Evolutionary conservation across 495 filamentous ascomycete genomes (phyloP).

Genomic region (Penicillium soppii): DNA sequence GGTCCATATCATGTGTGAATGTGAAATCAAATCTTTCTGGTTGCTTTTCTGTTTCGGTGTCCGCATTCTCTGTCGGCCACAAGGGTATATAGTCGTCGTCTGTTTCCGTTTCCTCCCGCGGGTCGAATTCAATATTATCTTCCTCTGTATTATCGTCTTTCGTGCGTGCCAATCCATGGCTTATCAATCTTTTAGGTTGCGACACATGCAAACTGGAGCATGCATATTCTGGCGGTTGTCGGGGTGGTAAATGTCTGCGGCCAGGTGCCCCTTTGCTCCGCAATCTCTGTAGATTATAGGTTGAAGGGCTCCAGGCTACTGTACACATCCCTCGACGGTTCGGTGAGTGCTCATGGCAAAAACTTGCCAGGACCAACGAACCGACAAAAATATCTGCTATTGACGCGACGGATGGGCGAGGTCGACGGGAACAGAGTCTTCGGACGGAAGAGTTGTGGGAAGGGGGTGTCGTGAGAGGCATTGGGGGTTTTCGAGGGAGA

Average conservation of each 20-base stretch:
- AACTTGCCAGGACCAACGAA: constrained; percentile 62
- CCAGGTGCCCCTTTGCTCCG: constrained; percentile 14
- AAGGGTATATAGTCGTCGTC: constrained; percentile 8
- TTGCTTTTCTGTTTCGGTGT: background rate
- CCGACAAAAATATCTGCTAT: constrained; percentile 59
- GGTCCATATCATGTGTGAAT: background rate
- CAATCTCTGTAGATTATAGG: constrained; percentile 12
- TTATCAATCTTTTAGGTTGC: constrained; percentile 32
- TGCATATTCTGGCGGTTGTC: constrained; percentile 21
- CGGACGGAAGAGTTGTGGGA: constrained; percentile 30
- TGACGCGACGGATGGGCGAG: constrained; percentile 41
- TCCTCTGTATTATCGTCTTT: constrained; percentile 9
- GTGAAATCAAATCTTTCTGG: constrained; percentile 1
- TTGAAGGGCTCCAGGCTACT: constrained; percentile 15
- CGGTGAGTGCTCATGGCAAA: constrained; percentile 57
- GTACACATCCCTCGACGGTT: constrained; percentile 31
- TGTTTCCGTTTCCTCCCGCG: background rate
- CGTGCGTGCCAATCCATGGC: constrained; percentile 24
- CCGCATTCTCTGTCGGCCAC: constrained; percentile 2
- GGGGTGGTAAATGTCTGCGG: constrained; percentile 14
- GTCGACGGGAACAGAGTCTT: constrained; percentile 39
- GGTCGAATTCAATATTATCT: background rate
- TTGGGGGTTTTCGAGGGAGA: constrained; percentile 25
- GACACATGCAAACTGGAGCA: constrained; percentile 19
- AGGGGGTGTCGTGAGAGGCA: constrained; percentile 32